Conservation (phyloP, 2,329 filamentous ascomycete species). For the Penicillium decumbens region DNA sequence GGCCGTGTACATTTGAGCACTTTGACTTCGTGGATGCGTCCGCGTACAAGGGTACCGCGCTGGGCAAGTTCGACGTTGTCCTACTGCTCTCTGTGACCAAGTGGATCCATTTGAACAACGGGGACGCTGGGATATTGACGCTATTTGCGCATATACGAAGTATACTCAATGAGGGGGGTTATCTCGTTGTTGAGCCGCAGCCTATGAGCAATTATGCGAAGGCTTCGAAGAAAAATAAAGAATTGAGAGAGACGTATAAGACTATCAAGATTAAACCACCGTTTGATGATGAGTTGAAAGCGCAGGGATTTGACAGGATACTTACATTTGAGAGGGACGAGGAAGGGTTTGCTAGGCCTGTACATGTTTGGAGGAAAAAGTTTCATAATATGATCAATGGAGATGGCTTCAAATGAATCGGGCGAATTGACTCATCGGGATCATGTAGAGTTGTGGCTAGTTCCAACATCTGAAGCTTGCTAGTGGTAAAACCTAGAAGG, state of each 20-base stretch:
- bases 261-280: conserved; percentile 21
- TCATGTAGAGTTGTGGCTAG: no score
- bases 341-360: conserved; percentile 24
- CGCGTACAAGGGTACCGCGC: conserved; percentile 21
- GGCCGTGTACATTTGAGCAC: conserved; percentile 24
- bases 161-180: conserved; percentile 24
- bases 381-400: conserved; percentile 2
- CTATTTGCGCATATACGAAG: conserved; percentile 21
- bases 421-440: no score
- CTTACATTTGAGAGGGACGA: conserved; percentile 22
- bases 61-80: conserved; percentile 25
- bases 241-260: conserved; percentile 25
- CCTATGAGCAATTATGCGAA: conserved; percentile 27
- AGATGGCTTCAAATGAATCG: background rate
- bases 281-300: conserved; percentile 23
- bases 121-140: conserved; percentile 19
- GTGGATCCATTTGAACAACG: conserved; percentile 26
- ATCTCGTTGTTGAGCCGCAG: conserved; percentile 24
- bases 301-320: conserved; percentile 23
- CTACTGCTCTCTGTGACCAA: conserved; percentile 24
- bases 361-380: conserved; percentile 24
- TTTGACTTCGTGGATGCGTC: conserved; percentile 23
- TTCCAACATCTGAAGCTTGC: no score
- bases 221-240: conserved; percentile 25
- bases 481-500: no score